Percentiles rank a stretch among this genome's conserved stretches.
These are phyloP conservation scores for Ephemerocybe angulata DNA, from an alignment of 768 basidiomycete genomes.

Conservation along the genomic window DNA sequence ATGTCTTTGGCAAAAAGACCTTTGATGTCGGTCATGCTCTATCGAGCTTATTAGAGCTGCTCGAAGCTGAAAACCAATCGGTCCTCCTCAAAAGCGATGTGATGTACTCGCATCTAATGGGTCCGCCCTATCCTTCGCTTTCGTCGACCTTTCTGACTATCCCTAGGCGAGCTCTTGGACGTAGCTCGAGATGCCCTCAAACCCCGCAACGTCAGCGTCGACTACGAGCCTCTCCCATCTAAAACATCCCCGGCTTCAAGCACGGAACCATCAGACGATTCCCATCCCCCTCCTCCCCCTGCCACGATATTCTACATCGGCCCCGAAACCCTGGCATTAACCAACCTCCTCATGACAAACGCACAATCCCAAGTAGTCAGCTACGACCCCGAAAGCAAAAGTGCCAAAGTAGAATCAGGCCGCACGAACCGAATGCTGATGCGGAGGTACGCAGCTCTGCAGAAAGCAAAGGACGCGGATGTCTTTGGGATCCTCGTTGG, in stretches of 20 bases:
- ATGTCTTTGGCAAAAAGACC: conserved; percentile 78
- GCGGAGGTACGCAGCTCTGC: conserved; percentile 83
- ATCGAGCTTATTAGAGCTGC: conserved; percentile 26
- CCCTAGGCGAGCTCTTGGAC: conserved; percentile 32
- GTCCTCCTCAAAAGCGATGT: conserved; percentile 48
- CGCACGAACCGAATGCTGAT: conserved; percentile 81
- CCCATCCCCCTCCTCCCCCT: neutral
- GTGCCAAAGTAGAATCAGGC: conserved; percentile 53
- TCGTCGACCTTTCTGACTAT: neutral
- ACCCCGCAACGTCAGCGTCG: conserved; percentile 22
- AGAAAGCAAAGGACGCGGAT: conserved; percentile 86
- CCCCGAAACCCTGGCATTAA: conserved; percentile 71
- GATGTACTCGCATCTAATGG: conserved; percentile 63
- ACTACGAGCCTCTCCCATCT: conserved; percentile 35
- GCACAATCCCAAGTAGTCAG: conserved; percentile 62
- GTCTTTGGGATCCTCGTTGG: conserved; percentile 95
- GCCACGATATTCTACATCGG: conserved; percentile 59
- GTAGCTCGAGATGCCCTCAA: conserved; percentile 26
- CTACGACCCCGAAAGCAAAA: conserved; percentile 59
- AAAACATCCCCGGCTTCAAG: conserved; percentile 10
- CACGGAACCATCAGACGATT: neutral
- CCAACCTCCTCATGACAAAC: conserved; percentile 85
- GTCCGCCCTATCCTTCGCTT: conserved; percentile 30
- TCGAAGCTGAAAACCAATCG: conserved; percentile 25
- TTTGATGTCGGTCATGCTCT: conserved; percentile 57